Conservation (phyloP, 1,284 basidiomycete species). For the Entoloma clypeatum region DNA sequence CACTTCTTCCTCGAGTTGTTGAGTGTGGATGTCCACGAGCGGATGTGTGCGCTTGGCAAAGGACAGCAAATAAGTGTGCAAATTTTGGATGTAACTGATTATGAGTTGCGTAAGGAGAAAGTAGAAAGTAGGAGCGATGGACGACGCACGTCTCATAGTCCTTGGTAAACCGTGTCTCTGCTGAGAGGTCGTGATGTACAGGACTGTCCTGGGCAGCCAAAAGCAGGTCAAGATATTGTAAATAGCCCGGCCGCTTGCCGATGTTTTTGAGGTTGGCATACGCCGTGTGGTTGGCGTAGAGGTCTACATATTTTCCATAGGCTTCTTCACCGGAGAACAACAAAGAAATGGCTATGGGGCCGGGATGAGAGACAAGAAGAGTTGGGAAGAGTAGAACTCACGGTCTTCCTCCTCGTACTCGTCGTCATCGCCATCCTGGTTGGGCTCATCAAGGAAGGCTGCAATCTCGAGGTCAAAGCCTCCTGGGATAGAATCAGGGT, state of each 20-base stretch:
- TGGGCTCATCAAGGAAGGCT: slow-evolving; percentile 70
- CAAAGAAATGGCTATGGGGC: slow-evolving; percentile 69
- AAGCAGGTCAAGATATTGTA: slow-evolving; percentile 89
- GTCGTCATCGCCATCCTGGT: slow-evolving; percentile 65
- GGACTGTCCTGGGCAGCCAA: slow-evolving; percentile 51
- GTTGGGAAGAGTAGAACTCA: slow-evolving; percentile 36
- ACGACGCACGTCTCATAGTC: slow-evolving; percentile 74
- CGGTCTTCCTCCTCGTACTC: slow-evolving; percentile 80
- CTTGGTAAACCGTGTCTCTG: slow-evolving; percentile 67
- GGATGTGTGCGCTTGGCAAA: slow-evolving; percentile 89
- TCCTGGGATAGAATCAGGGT: slow-evolving; percentile 82
- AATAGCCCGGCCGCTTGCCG: slow-evolving; percentile 77
- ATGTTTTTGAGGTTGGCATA: slow-evolving; percentile 90
- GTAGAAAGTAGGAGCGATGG: slow-evolving; percentile 2
- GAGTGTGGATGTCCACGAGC: slow-evolving; percentile 74
- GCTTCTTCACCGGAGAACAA: slow-evolving; percentile 95
- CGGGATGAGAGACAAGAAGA: slow-evolving; percentile 14
- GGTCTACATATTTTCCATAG: slow-evolving; percentile 92
- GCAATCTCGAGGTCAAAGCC: slow-evolving; percentile 81
- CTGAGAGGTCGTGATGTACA: slow-evolving; percentile 69
- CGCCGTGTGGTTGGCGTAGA: slow-evolving; percentile 84
- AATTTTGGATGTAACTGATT: slow-evolving; percentile 72
- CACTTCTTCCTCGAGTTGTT: slow-evolving; percentile 59
- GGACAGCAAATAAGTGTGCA: slow-evolving; percentile 82
- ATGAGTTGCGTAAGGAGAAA: slow-evolving; percentile 15